Conservation (phyloP, 257 asterid genomes). For the Nicotiana knightiana region DNA sequence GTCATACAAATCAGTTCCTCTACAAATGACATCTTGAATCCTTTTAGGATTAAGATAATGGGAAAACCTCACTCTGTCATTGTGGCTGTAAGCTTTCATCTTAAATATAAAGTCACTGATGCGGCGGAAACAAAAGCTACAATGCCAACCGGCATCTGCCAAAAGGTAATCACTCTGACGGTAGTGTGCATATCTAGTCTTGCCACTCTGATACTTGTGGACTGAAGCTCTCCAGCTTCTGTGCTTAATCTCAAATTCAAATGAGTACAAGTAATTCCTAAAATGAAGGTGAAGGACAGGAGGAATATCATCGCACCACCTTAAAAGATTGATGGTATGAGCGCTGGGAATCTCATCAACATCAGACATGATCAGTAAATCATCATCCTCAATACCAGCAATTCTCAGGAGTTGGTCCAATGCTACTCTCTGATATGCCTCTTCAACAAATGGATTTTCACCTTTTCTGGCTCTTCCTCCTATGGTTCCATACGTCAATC, state of each 20-base stretch:
- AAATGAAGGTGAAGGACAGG: conserved; percentile 67
- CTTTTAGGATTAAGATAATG: conserved; percentile 72
- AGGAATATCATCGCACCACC: conserved; percentile 85
- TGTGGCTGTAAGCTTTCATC: conserved; percentile 94
- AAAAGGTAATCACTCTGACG: conserved; percentile 62
- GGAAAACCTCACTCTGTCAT: conserved; percentile 70
- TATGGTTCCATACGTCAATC: conserved; percentile 62
- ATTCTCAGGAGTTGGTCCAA: conserved; percentile 61
- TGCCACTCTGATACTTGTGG: conserved; percentile 61
- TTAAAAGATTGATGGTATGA: conserved; percentile 61
- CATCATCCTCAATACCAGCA: conserved; percentile 86
- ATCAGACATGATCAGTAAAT: conserved; percentile 80
- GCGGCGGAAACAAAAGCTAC: conserved; percentile 80
- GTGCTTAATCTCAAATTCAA: conserved; percentile 59
- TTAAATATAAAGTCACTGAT: conserved; percentile 72
- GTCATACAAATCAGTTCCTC: conserved; percentile 76
- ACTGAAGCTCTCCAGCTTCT: conserved; percentile 92
- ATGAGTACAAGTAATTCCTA: conserved; percentile 72
- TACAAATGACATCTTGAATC: conserved; percentile 71
- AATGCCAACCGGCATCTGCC: conserved; percentile 92
- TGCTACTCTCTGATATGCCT: conserved; percentile 74
- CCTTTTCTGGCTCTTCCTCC: conserved; percentile 66
- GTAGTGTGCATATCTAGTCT: conserved; percentile 73
- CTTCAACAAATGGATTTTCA: conserved; percentile 82
- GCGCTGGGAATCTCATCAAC: conserved; percentile 85